Evolutionary conservation across 345 rosid genomes (phyloP).

Genomic region (Brassica rapa): DNA sequence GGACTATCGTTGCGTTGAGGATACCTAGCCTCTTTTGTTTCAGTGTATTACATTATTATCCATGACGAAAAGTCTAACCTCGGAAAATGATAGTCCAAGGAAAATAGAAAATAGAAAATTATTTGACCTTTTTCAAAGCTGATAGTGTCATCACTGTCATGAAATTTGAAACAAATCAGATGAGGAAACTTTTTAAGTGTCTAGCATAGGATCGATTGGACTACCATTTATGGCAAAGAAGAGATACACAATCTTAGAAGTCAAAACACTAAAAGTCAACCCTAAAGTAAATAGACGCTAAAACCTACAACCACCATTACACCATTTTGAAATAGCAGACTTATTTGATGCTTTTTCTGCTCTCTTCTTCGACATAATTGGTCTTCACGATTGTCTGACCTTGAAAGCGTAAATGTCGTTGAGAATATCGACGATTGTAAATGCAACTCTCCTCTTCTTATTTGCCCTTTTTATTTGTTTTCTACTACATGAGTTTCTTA

Average conservation of each 20-base stretch:
- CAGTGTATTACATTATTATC: background rate
- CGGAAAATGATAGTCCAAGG: background rate
- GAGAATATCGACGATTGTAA: constrained; percentile 6
- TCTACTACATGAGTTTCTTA: no score
- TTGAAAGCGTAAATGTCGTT: constrained; percentile 18
- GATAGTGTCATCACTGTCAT: constrained; percentile 3
- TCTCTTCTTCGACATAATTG: constrained; percentile 18
- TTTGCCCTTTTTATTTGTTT: background rate
- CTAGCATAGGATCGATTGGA: constrained; percentile 3
- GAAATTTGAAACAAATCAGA: constrained; percentile 1
- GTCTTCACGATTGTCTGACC: background rate
- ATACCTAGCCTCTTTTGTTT: background rate
- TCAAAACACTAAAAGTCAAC: constrained; percentile 30
- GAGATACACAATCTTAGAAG: constrained; percentile 8
- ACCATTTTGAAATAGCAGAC: constrained; percentile 16
- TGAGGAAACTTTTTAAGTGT: constrained; percentile 1
- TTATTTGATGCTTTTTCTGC: constrained; percentile 27
- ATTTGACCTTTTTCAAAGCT: constrained; percentile 3
- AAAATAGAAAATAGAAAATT: background rate
- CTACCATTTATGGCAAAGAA: background rate
- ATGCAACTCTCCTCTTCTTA: background rate
- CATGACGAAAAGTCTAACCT: background rate
- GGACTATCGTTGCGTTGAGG: constrained; percentile 16
- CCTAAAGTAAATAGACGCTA: constrained; percentile 1
- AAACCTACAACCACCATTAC: constrained; percentile 4